Conservation (phyloP, 306 rosid genomes). For the Psophocarpus tetragonolobus region DNA sequence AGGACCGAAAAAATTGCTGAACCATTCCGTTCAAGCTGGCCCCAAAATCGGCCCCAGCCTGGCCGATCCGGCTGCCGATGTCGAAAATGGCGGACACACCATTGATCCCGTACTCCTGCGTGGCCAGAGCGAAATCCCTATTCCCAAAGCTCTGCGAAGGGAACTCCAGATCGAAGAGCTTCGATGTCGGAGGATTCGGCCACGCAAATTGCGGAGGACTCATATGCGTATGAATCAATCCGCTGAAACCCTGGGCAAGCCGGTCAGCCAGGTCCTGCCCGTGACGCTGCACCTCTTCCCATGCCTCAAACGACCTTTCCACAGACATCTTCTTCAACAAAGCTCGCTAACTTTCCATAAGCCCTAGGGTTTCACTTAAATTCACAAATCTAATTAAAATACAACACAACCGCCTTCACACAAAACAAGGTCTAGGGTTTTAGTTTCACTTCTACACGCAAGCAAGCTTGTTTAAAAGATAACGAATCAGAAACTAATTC, state of each 20-base stretch:
- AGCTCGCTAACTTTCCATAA: slow-evolving; percentile 35
- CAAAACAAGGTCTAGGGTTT: too few relatives aligned
- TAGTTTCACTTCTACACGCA: too few relatives aligned
- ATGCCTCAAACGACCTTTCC: slow-evolving; percentile 88
- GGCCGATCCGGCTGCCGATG: slow-evolving; percentile 85
- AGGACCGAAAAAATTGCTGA: slow-evolving; percentile 80
- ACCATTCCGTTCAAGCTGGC: slow-evolving; percentile 90
- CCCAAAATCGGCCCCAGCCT: slow-evolving; percentile 90
- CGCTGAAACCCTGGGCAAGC: slow-evolving; percentile 88
- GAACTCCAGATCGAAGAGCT: slow-evolving; percentile 82
- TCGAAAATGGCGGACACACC: slow-evolving; percentile 85
- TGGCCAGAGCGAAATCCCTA: slow-evolving; percentile 56
- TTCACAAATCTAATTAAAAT: background rate
- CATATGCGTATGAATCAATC: slow-evolving; percentile 79
- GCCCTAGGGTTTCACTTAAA: background rate
- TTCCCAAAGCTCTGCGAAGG: slow-evolving; percentile 60
- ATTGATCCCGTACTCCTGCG: slow-evolving; percentile 47
- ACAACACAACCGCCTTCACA: too few relatives aligned
- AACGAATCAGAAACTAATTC: too few relatives aligned
- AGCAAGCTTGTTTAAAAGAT: too few relatives aligned
- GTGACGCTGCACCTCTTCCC: slow-evolving; percentile 98
- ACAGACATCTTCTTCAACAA: slow-evolving; percentile 57
- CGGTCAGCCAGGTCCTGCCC: slow-evolving; percentile 97
- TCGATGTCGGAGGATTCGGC: slow-evolving; percentile 74
- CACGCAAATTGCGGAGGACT: slow-evolving; percentile 77